phyloP scores from a whole-genome alignment of 2,329 filamentous ascomycete species.

The Monilinia laxa region DNA sequence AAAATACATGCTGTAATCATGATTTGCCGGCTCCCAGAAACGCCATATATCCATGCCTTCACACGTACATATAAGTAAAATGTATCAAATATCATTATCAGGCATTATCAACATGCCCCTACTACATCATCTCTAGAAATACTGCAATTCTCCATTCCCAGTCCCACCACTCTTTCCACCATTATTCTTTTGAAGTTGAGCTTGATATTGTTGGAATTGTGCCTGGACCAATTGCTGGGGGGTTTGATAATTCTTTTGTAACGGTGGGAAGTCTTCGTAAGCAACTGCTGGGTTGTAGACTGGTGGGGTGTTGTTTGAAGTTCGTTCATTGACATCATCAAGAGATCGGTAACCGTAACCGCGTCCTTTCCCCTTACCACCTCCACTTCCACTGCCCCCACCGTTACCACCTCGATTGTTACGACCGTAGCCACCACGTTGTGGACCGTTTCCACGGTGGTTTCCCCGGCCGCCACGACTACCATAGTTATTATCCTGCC shows the following conservation, averaged over 20 bases:
- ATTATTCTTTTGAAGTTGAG: constrained; percentile 37
- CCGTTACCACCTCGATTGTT: constrained; percentile 39
- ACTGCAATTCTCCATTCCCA: constrained; percentile 37
- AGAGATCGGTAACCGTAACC: constrained; percentile 62
- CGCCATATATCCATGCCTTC: background rate
- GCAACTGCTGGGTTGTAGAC: constrained; percentile 38
- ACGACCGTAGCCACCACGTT: constrained; percentile 38
- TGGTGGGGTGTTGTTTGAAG: constrained; percentile 43
- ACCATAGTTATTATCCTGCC: constrained; percentile 36
- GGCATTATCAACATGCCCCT: background rate
- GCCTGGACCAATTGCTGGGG: constrained; percentile 40
- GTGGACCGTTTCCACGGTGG: constrained; percentile 46
- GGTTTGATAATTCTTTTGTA: constrained; percentile 40
- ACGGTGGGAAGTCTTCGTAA: constrained; percentile 41
- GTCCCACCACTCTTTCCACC: constrained; percentile 25
- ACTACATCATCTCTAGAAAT: constrained; percentile 28
- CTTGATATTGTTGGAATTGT: constrained; percentile 39
- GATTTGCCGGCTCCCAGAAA: background rate
- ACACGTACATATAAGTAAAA: background rate
- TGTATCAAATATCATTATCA: constrained; percentile 7
- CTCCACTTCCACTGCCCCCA: constrained; percentile 29
- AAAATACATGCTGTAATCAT: background rate
- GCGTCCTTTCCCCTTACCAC: constrained; percentile 46
- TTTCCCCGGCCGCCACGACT: constrained; percentile 40
- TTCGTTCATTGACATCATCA: constrained; percentile 59